Conservation (phyloP, 345 rosid species). For the Gossypium thurberi region DNA sequence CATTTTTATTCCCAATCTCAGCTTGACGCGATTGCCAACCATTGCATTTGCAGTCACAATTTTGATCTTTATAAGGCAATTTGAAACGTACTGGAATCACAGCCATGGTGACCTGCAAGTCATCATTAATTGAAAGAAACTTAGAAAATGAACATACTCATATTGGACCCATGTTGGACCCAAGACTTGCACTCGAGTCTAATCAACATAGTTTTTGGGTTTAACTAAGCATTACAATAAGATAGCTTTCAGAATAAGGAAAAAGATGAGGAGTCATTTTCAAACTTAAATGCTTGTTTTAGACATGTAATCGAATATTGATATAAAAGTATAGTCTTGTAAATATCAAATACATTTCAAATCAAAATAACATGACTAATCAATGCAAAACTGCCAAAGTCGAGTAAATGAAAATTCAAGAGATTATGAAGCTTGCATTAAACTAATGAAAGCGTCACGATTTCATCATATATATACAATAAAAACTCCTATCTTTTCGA, state of each 20-base stretch:
- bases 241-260: background rate
- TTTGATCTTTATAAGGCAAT: constrained; percentile 28
- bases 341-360: background rate
- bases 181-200: background rate
- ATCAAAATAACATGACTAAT: background rate
- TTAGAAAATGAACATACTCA: no score
- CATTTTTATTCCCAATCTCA: constrained; percentile 11
- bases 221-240: background rate
- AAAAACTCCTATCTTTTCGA: background rate
- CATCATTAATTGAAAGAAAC: background rate
- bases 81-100: constrained; percentile 39
- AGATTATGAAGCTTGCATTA: constrained; percentile 6
- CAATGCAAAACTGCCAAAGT: background rate
- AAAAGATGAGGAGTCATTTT: background rate
- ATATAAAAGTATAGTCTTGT: background rate
- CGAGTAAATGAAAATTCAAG: background rate
- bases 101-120: constrained; percentile 41
- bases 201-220: background rate
- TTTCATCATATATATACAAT: background rate
- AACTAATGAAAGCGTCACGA: background rate
- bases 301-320: background rate
- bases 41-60: constrained; percentile 6
- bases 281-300: no score
- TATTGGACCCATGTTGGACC: no score
- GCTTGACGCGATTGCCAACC: constrained; percentile 16